Base-by-base conservation (phyloP, 1,284 basidiomycete species). In the Ceratobasidium sp. region DNA sequence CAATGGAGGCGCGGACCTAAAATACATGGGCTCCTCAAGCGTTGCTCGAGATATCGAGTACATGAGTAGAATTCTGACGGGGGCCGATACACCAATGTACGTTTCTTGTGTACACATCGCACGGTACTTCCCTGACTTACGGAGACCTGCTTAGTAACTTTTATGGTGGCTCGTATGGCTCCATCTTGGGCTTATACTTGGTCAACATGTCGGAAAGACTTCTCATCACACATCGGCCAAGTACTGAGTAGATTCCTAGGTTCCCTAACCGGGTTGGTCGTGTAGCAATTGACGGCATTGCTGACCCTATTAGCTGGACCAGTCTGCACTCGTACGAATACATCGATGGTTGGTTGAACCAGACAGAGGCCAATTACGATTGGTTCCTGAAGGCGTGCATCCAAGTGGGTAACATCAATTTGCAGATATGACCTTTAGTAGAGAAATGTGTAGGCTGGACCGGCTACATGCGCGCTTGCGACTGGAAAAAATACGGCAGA, bases 1-100 rank as follows among this genome's bases (percentile, higher is more conserved):
- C 7, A 42, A 56, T 40, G 34, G 34, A 17, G 81, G 80, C 17
- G 78, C 81, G 10, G 75, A 77, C 50, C 73, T 82, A 27, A 75
- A 72, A 60, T 82, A 82, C 71, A 80, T 82, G 79, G 81, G 81
- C 7, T 83, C 82, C 0, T 76, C 76, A 42, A 80, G 77, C 3
- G 82, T 83, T 29, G 80, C 78, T 3, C 75, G 81, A 43, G 82
- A 83, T 73, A 78, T 83, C 34, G 81, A 82, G 71, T 79, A 78
- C 69, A 81, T 83, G 72, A 77, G 77, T 1, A 75, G 72, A 22
- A 69, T 76, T 0, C 74, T 83, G 3, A 80, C 81, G 12, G 82
- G 82, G 0, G 71, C 79, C 12, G 77, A 80, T 45, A 75, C 78
- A 0, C 74, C 77, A 35, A 82, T 84, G 81, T 82, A 71, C 43